Evolutionary conservation across 78 protist genomes (phyloP).

Genomic region (Guillardia theta): DNA sequence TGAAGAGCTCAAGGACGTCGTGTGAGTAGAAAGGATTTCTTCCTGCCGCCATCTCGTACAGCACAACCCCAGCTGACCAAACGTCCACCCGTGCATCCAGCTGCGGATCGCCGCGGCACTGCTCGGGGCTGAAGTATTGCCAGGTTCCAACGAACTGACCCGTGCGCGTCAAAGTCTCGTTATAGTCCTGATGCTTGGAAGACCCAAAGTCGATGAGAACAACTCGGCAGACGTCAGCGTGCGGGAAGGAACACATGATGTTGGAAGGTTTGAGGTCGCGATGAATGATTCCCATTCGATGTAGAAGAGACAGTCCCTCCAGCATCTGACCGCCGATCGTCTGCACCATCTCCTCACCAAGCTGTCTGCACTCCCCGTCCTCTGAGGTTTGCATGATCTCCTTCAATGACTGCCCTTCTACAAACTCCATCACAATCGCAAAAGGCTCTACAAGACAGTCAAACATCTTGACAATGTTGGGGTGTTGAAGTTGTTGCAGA

Average conservation of each 20-base stretch:
- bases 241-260: neutral
- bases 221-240: neutral
- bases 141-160: neutral
- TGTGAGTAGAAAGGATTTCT: neutral
- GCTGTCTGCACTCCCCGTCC: neutral
- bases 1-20: neutral
- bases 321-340: neutral
- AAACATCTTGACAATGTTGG: neutral
- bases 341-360: too few relatives aligned
- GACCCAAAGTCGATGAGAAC: neutral
- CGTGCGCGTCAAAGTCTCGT: neutral
- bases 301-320: neutral
- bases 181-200: neutral
- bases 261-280: neutral
- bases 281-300: neutral
- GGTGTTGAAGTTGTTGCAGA: neutral
- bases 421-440: neutral
- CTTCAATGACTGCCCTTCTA: neutral
- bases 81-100: constrained; percentile 11
- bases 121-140: neutral
- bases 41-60: neutral
- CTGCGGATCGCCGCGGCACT: neutral
- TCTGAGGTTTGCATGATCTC: neutral
- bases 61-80: neutral
- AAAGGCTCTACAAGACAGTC: neutral